Evolutionary conservation across 2,329 filamentous ascomycete species (phyloP).

Genomic region (Curvularia sp.): DNA sequence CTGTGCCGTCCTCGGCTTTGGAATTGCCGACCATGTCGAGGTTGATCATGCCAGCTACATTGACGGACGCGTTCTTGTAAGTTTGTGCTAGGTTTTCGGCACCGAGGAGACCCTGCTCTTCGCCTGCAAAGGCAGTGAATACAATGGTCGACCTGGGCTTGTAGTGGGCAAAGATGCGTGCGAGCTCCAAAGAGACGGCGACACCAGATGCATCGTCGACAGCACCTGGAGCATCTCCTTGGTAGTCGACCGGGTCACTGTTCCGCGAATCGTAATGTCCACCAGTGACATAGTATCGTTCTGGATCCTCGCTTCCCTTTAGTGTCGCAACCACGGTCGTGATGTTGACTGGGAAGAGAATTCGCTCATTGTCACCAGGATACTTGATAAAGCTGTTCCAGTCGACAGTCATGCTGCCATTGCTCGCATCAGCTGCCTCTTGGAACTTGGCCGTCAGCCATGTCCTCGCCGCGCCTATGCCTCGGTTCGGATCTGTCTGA

Average conservation of each 20-base stretch:
- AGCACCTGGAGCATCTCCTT: constrained; percentile 61
- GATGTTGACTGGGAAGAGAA: constrained; percentile 59
- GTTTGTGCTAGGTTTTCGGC: constrained; percentile 59
- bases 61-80: constrained; percentile 57
- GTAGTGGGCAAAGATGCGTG: constrained; percentile 58
- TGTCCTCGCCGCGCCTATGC: constrained; percentile 63
- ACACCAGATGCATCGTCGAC: constrained; percentile 57
- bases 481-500: constrained; percentile 58
- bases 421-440: constrained; percentile 54
- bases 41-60: constrained; percentile 63
- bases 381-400: constrained; percentile 59
- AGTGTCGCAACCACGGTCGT: constrained; percentile 58
- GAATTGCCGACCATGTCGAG: constrained; percentile 63
- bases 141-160: constrained; percentile 59
- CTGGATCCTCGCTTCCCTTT: constrained; percentile 56
- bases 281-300: constrained; percentile 59
- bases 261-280: constrained; percentile 63
- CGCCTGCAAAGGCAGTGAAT: constrained; percentile 63
- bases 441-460: constrained; percentile 60
- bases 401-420: constrained; percentile 59
- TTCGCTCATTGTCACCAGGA: constrained; percentile 46
- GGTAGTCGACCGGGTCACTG: constrained; percentile 58
- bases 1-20: constrained; percentile 52
- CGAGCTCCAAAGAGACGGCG: constrained; percentile 60
- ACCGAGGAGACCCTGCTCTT: constrained; percentile 63